Evolutionary conservation across 306 rosid species (phyloP), one percentile per base, ranked within the genome.

Genomic region (Cicer arietinum): DNA sequence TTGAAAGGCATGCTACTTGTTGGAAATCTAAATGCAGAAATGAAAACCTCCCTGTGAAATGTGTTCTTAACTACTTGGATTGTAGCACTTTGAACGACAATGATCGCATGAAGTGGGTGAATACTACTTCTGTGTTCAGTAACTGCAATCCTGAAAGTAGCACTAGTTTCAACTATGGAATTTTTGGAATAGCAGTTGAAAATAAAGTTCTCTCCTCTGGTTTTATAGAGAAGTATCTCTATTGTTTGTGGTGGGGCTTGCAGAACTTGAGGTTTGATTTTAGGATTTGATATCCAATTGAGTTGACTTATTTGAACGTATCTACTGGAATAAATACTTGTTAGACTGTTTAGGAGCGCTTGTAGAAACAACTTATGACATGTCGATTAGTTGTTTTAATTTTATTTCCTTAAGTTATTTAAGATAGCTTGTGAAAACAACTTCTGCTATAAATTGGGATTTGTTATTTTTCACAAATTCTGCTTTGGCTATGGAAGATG

Each of bases 211-310:
- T 91, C 44, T 83, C 92, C 71, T 64, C 86, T 1, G 25, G 8
- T 4, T 90, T 94, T 80, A 9, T 85, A 6, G 84, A 87, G 84
- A 94, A 94, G 88, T 94, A 94, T 69, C 89, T 91, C 78, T 94
- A 85, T 72, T 94, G 97, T 80, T 86, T 94, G 5, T 94, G 98
- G 97, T 91, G 96, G 96, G 98, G 98, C 51, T 78, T 94, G 81
- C 98, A 94, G 88, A 94, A 91, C 85, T 84, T 94, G 86, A 94
- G 98, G 98, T 93, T 74, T 77, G 77, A 51, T 77, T 77, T 54
- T 41, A 22, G 3, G 18, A 17, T 59, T 35, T 67, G 40, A 30
- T 30, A 30, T 30, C 37, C 37, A 0, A 30, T 30, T 30, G 6
- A 30, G 4, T 30, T 30, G 37, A 30, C 37, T 30, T 30, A 30